Conservation (phyloP, 768 basidiomycete species). For the Dendrothele bispora region DNA sequence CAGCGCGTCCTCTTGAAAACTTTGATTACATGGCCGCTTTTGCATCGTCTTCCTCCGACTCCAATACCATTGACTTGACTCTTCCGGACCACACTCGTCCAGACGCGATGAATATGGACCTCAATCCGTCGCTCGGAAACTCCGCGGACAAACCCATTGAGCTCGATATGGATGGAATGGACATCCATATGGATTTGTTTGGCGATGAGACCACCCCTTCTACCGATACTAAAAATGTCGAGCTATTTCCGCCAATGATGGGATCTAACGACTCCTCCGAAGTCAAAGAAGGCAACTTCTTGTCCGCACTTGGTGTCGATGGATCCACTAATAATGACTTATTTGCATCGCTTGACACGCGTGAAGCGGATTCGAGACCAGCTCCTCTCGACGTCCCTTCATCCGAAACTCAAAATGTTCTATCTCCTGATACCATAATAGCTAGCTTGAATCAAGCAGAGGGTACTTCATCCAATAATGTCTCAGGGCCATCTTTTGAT, state of each 20-base stretch:
- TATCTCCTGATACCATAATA: constrained; percentile 41
- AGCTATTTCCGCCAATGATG: constrained; percentile 52
- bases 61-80: constrained; percentile 57
- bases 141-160: constrained; percentile 83
- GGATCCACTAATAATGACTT: constrained; percentile 26
- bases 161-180: constrained; percentile 68
- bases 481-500: constrained; percentile 38
- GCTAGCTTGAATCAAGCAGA: constrained; percentile 38
- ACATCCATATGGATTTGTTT: constrained; percentile 70
- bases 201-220: constrained; percentile 44
- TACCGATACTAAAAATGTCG: constrained; percentile 34
- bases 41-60: constrained; percentile 39
- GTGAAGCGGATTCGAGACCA: constrained; percentile 10
- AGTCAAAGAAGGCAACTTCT: constrained; percentile 26
- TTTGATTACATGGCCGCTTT: constrained; percentile 70
- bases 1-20: constrained; percentile 64
- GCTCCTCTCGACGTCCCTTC: constrained; percentile 11
- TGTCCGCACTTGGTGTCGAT: constrained; percentile 26
- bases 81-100: constrained; percentile 33
- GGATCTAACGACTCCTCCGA: constrained; percentile 24
- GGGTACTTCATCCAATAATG: neutral
- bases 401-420: constrained; percentile 24
- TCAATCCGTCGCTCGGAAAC: constrained; percentile 46
- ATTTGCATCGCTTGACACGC: constrained; percentile 31
- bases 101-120: constrained; percentile 26